Evolutionary conservation across 2,329 filamentous ascomycete species (phyloP).

Genomic region (Alternaria sp.): DNA sequence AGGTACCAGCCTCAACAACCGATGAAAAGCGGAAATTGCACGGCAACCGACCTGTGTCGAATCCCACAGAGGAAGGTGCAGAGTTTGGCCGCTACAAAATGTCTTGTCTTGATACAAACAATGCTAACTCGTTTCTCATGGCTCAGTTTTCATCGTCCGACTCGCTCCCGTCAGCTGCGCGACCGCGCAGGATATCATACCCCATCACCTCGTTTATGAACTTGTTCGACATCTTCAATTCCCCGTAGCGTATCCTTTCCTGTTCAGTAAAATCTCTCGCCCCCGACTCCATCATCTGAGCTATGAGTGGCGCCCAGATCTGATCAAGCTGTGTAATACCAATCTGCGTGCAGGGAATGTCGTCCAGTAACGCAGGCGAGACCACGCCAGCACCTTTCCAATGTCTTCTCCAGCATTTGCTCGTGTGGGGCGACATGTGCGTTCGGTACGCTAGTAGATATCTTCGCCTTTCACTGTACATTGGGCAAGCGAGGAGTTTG

Average conservation of each 20-base stretch:
- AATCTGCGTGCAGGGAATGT: slow-evolving; percentile 49
- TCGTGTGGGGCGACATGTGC: slow-evolving; percentile 49
- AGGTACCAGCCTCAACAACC: slow-evolving; percentile 25
- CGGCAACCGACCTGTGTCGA: slow-evolving; percentile 21
- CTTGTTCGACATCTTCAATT: slow-evolving; percentile 40
- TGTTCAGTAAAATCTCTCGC: slow-evolving; percentile 43
- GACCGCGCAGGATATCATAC: slow-evolving; percentile 47
- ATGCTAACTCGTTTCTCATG: slow-evolving; percentile 14
- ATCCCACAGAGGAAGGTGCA: slow-evolving; percentile 8
- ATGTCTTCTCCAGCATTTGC: slow-evolving; percentile 45
- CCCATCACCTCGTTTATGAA: slow-evolving; percentile 51
- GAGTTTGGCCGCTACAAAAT: slow-evolving; percentile 11
- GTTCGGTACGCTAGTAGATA: slow-evolving; percentile 47
- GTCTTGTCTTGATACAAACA: slow-evolving; percentile 3
- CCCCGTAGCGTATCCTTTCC: slow-evolving; percentile 40
- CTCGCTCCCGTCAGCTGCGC: slow-evolving; percentile 37
- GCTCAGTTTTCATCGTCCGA: slow-evolving; percentile 35
- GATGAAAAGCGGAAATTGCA: slow-evolving; percentile 23
- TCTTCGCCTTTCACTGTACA: slow-evolving; percentile 44
- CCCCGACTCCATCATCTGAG: slow-evolving; percentile 43
- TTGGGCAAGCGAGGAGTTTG: slow-evolving; percentile 45
- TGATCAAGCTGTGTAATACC: slow-evolving; percentile 49
- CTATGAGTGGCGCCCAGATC: slow-evolving; percentile 48
- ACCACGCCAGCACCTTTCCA: slow-evolving; percentile 48
- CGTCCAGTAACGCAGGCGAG: slow-evolving; percentile 47